Base-by-base conservation (phyloP, 1,284 basidiomycete species). In the Pseudomicrostroma phylloplanum region DNA sequence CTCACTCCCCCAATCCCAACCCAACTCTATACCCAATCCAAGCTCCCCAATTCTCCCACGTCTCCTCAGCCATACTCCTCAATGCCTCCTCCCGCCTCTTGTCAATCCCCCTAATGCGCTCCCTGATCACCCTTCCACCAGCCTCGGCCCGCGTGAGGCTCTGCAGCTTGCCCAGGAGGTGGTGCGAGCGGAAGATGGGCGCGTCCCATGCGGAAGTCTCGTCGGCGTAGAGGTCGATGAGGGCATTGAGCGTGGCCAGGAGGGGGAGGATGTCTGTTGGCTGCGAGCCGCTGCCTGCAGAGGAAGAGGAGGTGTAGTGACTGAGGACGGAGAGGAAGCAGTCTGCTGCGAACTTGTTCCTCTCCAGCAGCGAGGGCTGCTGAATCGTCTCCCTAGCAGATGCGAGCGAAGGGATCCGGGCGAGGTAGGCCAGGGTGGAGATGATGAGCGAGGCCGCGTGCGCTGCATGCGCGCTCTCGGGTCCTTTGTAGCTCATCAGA, bases 201-300 rank as follows among this genome's bases (percentile, higher is more conserved):
- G 84, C 71, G 80, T 98, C 93, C 79, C 90, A 96, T 0, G 87
- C 83, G 56, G 86, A 80, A 9, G 81, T 84, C 80, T 98, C 96
- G 81, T 98, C 94, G 1, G 92, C 91, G 80, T 90, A 98, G 57
- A 94, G 89, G 79, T 97, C 94, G 68, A 97, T 91, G 56, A 97
- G 80, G 26, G 89, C 90, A 42, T 94, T 92, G 39, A 88, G 82
- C 0, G 87, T 86, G 71, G 94, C 91, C 19, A 96, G 83, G 61
- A 89, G 82, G 0, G 88, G 83, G 74, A 96, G 92, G 1, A 86
- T 83, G 54, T 83, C 84, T 6, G 69, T 68, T 13, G 43, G 19
- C 7, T 19, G 11, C 7, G 51, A 6, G 8, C 42, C 46, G 17
- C 49, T 19, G 30, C 30, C 30, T 8, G 53, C 23, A 58, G 61